Evolutionary conservation across 2,329 filamentous ascomycete genomes (phyloP).

Genomic region (Monilinia vaccinii-corymbosi): DNA sequence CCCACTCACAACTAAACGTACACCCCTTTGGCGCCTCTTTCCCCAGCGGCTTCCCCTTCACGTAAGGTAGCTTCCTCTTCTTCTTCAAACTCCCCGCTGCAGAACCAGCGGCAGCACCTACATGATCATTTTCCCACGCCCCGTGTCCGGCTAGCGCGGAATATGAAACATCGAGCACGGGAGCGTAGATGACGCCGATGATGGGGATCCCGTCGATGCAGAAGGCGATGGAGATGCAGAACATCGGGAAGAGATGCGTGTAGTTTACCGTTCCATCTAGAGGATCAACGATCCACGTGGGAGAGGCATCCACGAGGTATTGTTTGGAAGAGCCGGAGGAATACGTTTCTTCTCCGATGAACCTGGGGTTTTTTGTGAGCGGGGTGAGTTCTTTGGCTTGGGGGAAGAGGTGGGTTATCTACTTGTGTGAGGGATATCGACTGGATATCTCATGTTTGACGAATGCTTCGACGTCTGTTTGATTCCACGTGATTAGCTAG

Average conservation of each 20-base stretch:
- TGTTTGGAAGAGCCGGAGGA: slow-evolving; percentile 56
- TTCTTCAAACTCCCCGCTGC: slow-evolving; percentile 3
- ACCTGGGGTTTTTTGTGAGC: slow-evolving; percentile 38
- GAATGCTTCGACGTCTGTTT: slow-evolving; percentile 60
- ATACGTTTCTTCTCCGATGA: slow-evolving; percentile 71
- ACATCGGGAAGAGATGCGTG: slow-evolving; percentile 73
- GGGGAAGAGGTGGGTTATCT: slow-evolving; percentile 23
- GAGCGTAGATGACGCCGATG: slow-evolving; percentile 65
- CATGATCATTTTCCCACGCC: slow-evolving; percentile 39
- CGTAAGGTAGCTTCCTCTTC: slow-evolving; percentile 57
- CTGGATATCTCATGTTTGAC: slow-evolving; percentile 50
- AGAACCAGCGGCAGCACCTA: background rate
- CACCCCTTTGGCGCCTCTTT: slow-evolving; percentile 57
- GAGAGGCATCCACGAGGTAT: slow-evolving; percentile 54
- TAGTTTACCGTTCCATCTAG: slow-evolving; percentile 40
- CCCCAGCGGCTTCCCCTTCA: slow-evolving; percentile 54
- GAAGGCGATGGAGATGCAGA: slow-evolving; percentile 70
- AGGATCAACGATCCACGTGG: slow-evolving; percentile 71
- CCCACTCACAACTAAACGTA: slow-evolving; percentile 70
- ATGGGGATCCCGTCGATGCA: slow-evolving; percentile 49
- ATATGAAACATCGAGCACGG: slow-evolving; percentile 61
- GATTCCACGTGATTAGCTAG: slow-evolving; percentile 11
- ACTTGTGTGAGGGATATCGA: slow-evolving; percentile 60
- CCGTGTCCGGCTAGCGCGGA: slow-evolving; percentile 56
- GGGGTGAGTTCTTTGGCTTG: background rate